phyloP scores from a whole-genome alignment of 1,284 basidiomycete genomes.

The Neonothopanus nambi region DNA sequence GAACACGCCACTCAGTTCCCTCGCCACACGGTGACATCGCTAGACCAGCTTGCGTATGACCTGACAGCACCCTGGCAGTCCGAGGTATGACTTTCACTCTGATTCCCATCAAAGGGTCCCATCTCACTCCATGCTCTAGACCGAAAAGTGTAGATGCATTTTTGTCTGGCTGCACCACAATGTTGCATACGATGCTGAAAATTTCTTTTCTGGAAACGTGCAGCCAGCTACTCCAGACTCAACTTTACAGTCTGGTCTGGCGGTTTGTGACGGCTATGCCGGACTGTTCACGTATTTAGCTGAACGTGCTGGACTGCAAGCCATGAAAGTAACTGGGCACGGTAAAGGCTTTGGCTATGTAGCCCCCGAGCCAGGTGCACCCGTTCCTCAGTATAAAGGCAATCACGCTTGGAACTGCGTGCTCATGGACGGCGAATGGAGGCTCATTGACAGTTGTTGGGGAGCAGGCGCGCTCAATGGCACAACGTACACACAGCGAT shows the following conservation, averaged over 20 bases:
- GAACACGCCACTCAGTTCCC: conserved; percentile 44
- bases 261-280: conserved; percentile 48
- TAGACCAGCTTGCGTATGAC: conserved; percentile 38
- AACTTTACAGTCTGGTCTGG: conserved; percentile 40
- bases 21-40: conserved; percentile 35
- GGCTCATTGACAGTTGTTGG: conserved; percentile 46
- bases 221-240: conserved; percentile 33
- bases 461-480: conserved; percentile 41
- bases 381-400: conserved; percentile 32
- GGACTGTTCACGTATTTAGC: conserved; percentile 40
- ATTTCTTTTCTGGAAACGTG: conserved; percentile 43
- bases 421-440: conserved; percentile 42
- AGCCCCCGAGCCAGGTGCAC: conserved; percentile 30
- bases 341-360: conserved; percentile 46
- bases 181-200: conserved; percentile 40
- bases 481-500: conserved; percentile 31
- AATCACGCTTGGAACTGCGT: conserved; percentile 52
- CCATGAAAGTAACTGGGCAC: conserved; percentile 40
- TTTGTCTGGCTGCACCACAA: conserved; percentile 48
- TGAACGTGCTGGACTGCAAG: conserved; percentile 38
- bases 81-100: conserved; percentile 20
- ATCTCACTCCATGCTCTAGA: conserved; percentile 3
- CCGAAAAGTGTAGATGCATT: conserved; percentile 44
- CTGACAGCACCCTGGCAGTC: conserved; percentile 40
- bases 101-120: too few relatives aligned